phyloP scores from a whole-genome alignment of 2,329 filamentous ascomycete genomes.

The Neonectria coccinea region DNA sequence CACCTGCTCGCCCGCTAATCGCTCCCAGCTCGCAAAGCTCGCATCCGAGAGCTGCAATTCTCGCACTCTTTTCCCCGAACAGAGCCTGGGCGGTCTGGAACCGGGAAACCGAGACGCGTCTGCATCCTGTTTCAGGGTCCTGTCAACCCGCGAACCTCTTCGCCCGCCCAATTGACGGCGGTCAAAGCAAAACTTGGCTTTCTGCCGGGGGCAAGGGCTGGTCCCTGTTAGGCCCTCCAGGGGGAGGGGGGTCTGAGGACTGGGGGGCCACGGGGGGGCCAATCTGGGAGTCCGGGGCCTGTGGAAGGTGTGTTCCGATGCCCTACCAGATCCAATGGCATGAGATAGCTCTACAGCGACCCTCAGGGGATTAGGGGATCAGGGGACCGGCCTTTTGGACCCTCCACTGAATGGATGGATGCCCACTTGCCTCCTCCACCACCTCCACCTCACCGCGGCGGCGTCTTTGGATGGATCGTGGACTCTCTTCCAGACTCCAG shows the following conservation, averaged over 20 bases:
- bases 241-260: background rate
- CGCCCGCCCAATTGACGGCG: background rate
- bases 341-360: background rate
- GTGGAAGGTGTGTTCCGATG: background rate
- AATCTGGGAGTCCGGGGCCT: background rate
- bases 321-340: background rate
- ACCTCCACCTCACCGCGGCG: background rate
- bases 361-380: background rate
- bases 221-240: background rate
- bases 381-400: background rate
- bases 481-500: no score
- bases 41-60: background rate
- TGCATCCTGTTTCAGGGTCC: background rate
- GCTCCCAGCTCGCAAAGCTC: background rate
- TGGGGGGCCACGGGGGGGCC: background rate
- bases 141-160: background rate
- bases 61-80: background rate
- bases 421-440: background rate
- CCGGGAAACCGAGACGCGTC: background rate
- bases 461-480: background rate
- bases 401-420: background rate
- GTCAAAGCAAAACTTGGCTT: conserved; percentile 1
- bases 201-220: background rate
- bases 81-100: background rate
- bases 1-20: no score